A percentile compares a stretch with the other conserved stretches of the same genome.
phyloP scores from a whole-genome alignment of 495 filamentous ascomycete species.

The Hypoxylon lienhwacheense region DNA sequence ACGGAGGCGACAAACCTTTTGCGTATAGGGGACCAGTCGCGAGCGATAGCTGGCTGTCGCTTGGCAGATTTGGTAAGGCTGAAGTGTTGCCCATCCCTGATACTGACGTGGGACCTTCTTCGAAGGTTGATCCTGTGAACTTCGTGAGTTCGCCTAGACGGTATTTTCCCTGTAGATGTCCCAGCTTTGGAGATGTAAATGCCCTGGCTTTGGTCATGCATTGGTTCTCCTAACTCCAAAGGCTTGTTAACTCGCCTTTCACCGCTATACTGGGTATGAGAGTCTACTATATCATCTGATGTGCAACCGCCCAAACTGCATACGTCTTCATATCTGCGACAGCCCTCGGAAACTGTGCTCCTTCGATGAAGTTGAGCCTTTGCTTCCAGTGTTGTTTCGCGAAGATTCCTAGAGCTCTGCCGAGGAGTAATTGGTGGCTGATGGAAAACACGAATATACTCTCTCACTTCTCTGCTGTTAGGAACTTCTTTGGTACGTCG shows the following conservation, averaged over 20 bases:
- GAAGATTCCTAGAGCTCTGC: slow-evolving; percentile 39
- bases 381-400: slow-evolving; percentile 4
- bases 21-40: slow-evolving; percentile 64
- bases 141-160: slow-evolving; percentile 28
- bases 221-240: slow-evolving; percentile 10
- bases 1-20: slow-evolving; percentile 69
- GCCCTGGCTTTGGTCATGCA: slow-evolving; percentile 21
- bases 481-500: slow-evolving; percentile 30
- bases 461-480: slow-evolving; percentile 41
- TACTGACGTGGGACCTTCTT: slow-evolving; percentile 45
- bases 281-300: slow-evolving; percentile 37
- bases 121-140: slow-evolving; percentile 41
- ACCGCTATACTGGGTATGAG: slow-evolving; percentile 30
- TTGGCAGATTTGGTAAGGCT: slow-evolving; percentile 56
- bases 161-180: slow-evolving; percentile 10
- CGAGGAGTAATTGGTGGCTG: slow-evolving; percentile 44
- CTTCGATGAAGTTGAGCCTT: slow-evolving; percentile 11
- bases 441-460: slow-evolving; percentile 42
- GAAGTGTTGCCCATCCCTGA: slow-evolving; percentile 51
- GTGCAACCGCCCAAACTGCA: slow-evolving; percentile 38
- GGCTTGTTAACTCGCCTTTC: slow-evolving; percentile 16
- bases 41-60: slow-evolving; percentile 55
- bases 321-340: slow-evolving; percentile 31
- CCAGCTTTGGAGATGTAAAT: slow-evolving; percentile 17
- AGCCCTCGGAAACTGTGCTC: slow-evolving; percentile 6